Conservation (phyloP, 257 asterid genomes). For the Solanum okadae region DNA sequence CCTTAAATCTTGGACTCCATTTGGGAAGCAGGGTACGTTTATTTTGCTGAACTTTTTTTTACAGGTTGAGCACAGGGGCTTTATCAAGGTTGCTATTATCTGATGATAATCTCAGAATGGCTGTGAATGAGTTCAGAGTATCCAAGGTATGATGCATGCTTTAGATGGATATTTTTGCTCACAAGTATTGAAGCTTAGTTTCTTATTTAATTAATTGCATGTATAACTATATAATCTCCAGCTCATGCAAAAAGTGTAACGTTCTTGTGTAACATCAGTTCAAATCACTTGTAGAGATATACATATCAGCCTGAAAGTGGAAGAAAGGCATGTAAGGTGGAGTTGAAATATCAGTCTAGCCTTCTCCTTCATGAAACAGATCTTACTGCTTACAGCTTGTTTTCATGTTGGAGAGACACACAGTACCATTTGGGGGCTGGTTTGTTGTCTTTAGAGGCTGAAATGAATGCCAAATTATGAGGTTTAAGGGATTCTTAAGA, state of each 20-base stretch:
- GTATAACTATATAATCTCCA: not conserved
- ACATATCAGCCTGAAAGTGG: not conserved
- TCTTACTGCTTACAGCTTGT: not conserved
- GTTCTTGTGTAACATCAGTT: not conserved
- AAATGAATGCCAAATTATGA: not conserved
- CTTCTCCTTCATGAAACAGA: not conserved
- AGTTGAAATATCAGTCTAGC: not conserved
- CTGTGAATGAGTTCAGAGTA: slow-evolving; percentile 71
- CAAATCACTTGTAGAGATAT: not conserved
- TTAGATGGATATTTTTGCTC: not conserved
- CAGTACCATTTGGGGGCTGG: not conserved
- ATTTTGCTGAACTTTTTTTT: not conserved
- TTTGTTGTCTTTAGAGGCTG: not conserved
- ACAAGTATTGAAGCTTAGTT: not conserved
- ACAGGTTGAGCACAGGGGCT: slow-evolving; percentile 92
- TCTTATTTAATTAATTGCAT: not conserved
- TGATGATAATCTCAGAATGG: slow-evolving; percentile 79
- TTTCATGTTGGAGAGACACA: not conserved
- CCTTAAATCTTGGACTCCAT: not conserved
- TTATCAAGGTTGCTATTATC: slow-evolving; percentile 81
- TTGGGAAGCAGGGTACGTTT: not conserved
- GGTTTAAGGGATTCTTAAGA: not conserved
- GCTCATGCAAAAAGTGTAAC: not conserved
- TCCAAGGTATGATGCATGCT: slow-evolving; percentile 43
- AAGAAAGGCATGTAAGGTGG: not conserved